These are phyloP conservation scores for Drechslerella dactyloides DNA, from an alignment of 2,329 filamentous ascomycete genomes.

Conservation along the genomic window DNA sequence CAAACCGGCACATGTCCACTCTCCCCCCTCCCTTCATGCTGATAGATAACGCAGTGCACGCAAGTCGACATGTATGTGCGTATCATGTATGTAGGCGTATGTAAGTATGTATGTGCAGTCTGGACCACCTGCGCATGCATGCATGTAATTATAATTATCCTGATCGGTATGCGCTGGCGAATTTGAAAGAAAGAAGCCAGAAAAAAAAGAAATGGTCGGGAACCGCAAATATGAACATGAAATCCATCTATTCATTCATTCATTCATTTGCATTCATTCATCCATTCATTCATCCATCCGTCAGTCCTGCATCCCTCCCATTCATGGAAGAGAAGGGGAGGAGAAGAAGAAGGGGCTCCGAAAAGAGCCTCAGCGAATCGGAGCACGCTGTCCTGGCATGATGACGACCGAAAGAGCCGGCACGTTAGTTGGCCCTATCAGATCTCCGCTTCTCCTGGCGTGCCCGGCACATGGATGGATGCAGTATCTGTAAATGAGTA, in stretches of 20 bases:
- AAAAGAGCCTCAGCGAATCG: slow-evolving; percentile 25
- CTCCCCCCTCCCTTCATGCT: not conserved
- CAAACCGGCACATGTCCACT: not conserved
- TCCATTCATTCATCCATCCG: too few relatives aligned
- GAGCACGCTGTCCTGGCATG: slow-evolving; percentile 35
- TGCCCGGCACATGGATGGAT: too few relatives aligned
- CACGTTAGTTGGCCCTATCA: not conserved
- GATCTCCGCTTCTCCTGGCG: not conserved
- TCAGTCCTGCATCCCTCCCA: too few relatives aligned
- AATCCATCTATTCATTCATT: too few relatives aligned
- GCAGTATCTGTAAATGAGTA: too few relatives aligned
- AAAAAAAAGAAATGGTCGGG: too few relatives aligned
- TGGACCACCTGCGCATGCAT: not conserved
- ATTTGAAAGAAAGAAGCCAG: too few relatives aligned
- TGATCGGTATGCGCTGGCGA: slow-evolving; percentile 2
- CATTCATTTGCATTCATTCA: too few relatives aligned
- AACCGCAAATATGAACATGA: too few relatives aligned
- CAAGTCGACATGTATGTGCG: not conserved
- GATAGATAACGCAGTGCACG: not conserved
- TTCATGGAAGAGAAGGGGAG: too few relatives aligned
- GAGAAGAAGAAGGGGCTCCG: not conserved
- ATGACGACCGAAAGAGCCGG: slow-evolving; percentile 20
- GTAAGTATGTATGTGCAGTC: not conserved
- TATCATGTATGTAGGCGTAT: too few relatives aligned
- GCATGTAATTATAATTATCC: slow-evolving; percentile 1